phyloP scores from a whole-genome alignment of 345 rosid genomes.

The Syzygium grande region DNA sequence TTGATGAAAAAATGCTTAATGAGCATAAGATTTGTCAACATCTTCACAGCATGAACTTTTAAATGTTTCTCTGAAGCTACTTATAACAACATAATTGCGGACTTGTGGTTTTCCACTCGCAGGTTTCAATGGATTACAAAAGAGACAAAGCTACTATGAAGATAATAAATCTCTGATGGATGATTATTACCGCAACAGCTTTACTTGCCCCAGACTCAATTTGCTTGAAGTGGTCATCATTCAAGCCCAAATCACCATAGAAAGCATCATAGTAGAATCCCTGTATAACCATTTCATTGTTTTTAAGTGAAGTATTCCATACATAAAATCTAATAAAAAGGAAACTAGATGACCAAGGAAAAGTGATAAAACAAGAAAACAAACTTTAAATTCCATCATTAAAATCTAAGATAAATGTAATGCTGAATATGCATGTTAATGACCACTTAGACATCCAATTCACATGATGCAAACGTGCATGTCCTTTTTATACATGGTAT shows the following conservation, averaged over 20 bases:
- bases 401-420: neutral
- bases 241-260: slow-evolving; percentile 82
- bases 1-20: neutral
- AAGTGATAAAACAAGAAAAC: neutral
- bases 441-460: neutral
- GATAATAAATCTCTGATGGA: neutral
- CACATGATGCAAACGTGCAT: neutral
- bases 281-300: slow-evolving; percentile 27
- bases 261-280: slow-evolving; percentile 98
- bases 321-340: neutral
- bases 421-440: neutral
- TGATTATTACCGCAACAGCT: slow-evolving; percentile 60
- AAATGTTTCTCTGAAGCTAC: neutral
- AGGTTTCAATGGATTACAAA: neutral
- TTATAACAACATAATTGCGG: neutral
- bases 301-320: neutral
- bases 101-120: neutral
- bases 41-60: neutral
- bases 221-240: slow-evolving; percentile 75
- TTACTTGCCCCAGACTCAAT: slow-evolving; percentile 63
- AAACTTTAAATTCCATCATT: neutral
- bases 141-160: neutral
- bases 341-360: neutral
- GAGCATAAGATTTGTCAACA: neutral
- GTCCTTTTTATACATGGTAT: neutral